Base-by-base conservation (phyloP, 1,139 yeast species). In the Taphrina deformans region DNA sequence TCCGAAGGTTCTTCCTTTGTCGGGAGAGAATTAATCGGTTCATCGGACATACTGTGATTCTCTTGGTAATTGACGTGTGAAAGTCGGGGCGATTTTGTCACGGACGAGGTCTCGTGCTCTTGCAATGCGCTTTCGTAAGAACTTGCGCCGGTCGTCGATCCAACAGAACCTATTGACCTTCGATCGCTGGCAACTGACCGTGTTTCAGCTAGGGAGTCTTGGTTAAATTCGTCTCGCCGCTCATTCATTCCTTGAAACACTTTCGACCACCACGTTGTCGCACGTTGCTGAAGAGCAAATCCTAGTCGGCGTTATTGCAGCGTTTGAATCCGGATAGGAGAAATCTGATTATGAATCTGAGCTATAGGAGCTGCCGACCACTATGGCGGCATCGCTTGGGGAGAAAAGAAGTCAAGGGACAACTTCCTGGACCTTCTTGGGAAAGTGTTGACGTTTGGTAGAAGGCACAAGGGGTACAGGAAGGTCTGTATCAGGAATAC, bases 221-320 rank as follows among this genome's bases (percentile, higher is more conserved):
- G 35, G 35, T 18, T 48, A 48, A 29, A 48, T 48, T 26, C 53
- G 35, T 29, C 53, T 27, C 35, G 53, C 33, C 35, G 53, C 33
- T 27, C 53, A 48, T 48, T 48, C 53, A 48, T 48, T 29, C 35
- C 35, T 26, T 48, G 53, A 48, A 29, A 48, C 53, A 48, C 59
- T 21, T 9, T n/a, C n/a, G 29, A 33, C 44, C 38, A 18, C 29
- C 26, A 51, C 23, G 55, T 18, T 31, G 26, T 14, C 27, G 44
- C 38, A 31, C 55, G 35, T 31, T 23, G 29, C 12, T 18, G 18
- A n/a, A n/a, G 41, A 12, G 41, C 41, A 38, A 38, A 14, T 18
- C 16, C 41, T 18, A 18, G 7, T n/a, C 18, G 41, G 12, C 41
- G 41, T 38, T 38, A 10, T 38, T n/a, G 41, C 41, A 38, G 41